Base-by-base conservation (phyloP, 257 asterid species). In the Cruciata laevipes region DNA sequence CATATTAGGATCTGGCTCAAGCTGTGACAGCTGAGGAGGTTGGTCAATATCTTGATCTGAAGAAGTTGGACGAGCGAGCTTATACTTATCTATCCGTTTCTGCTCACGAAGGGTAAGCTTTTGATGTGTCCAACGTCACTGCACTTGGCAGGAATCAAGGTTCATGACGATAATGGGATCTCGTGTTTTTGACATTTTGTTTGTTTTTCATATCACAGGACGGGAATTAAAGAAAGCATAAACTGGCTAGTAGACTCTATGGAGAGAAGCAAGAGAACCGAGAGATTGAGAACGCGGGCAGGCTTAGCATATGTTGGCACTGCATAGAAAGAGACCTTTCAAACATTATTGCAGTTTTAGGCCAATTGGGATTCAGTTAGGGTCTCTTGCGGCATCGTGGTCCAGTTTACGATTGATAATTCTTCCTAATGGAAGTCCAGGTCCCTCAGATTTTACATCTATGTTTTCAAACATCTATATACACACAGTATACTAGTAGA, bases 221-320 rank as follows among this genome's bases (percentile, higher is more conserved):
- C 79, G 44, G 96, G 97, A 23, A 84, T 90, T 58, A 86, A 84
- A 79, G 96, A 86, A 77, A 81, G 96, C 40, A 83, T 86, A 61
- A 82, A 90, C 79, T 90, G 97, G 97, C 86, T 87, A 33, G 87
- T 88, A 57, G 86, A 86, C 67, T 89, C 78, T 7, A 90, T 88
- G 89, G 96, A 88, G 84, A 86, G 91, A 73, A 88, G 96, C 70
- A 84, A 86, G 83, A 83, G 96, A 83, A 86, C 89, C 40, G 95
- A 90, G 77, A 78, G 24, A 49, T 67, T 90, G 80, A 81, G 87
- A 80, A 71, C 69, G 69, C 95, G 96, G 31, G 86, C 86, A 25
- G 90, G 95, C 33, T 11, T 56, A 73, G 71, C 38, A 23, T 66
- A 56, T 62, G 38, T 67, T 16, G 63, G 73, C 57, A 32, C 74